These are phyloP conservation scores for Pseudofabraea citricarpa DNA, from an alignment of 2,329 filamentous ascomycete genomes.

Conservation along the genomic window DNA sequence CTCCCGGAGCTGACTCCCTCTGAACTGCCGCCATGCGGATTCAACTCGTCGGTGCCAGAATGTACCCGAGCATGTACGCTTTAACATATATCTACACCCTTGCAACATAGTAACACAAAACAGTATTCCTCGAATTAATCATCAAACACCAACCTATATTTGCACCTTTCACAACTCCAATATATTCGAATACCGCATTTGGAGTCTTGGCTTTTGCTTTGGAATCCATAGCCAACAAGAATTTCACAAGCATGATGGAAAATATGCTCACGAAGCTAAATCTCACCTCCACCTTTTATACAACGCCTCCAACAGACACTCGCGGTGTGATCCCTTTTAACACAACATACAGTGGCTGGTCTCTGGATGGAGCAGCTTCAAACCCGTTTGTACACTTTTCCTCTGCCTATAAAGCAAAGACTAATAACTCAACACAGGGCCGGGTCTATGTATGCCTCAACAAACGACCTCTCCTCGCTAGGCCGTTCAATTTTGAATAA, in stretches of 20 bases:
- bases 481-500: constrained; percentile 37
- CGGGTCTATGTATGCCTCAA: constrained; percentile 36
- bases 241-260: neutral
- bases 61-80: neutral
- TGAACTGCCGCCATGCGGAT: neutral
- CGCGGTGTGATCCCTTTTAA: neutral
- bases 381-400: neutral
- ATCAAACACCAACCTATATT: neutral
- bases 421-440: constrained; percentile 6
- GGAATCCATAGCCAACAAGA: neutral
- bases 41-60: neutral
- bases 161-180: neutral
- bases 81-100: neutral
- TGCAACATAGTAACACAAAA: neutral
- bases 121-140: neutral
- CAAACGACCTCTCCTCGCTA: constrained; percentile 36
- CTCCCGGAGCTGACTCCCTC: neutral
- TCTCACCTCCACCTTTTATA: neutral
- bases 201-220: neutral
- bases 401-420: neutral
- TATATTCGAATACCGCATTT: neutral
- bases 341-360: neutral
- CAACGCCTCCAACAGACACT: neutral
- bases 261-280: neutral
- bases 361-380: neutral